Base-by-base conservation (phyloP, 345 rosid genomes). In the Populus deltoides region DNA sequence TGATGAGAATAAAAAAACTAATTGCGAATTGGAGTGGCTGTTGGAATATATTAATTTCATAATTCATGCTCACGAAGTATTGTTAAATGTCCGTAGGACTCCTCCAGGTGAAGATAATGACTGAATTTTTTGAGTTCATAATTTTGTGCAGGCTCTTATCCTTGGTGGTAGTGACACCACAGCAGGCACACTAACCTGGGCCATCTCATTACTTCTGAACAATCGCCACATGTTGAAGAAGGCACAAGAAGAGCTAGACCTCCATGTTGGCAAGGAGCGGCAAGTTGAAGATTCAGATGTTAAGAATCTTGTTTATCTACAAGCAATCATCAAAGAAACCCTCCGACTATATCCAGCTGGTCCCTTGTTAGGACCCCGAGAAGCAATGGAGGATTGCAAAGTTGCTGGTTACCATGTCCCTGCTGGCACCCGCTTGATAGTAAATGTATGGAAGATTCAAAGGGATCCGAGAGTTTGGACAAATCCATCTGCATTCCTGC, bases 271-370 rank as follows among this genome's bases (percentile, higher is more conserved):
- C 3, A 51, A 4, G 69, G 83, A 87, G 8, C 73, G 93, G 59
- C 84, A 73, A 73, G 89, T 92, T 0, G 79, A 84, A 2, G 93
- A 87, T 29, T 83, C 90, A 2, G 92, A 90, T 85, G 69, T 90
- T 2, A 79, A 83, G 66, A 83, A 82, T 38, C 79, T 90, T 4
- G 78, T 75, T 7, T 89, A 89, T 75, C 82, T 92, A 61, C 90
- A 88, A 73, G 92, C 97, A 8, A 82, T 89, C 31, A 33, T 88
- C 77, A 92, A 89, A 81, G 97, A 92, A 79, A 84, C 91, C 8
- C 77, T 90, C 39, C 80, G 93, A 15, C 67, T 92, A 22, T 87
- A 89, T 79, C 94, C 97, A 15, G 87, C 89, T 1, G 86, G 76
- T 8, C 93, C 97, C 8, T 85, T 90, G 18, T 76, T 89, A 47